A percentile compares a stretch with the other conserved stretches of the same genome.
Evolutionary conservation across 257 asterid species (phyloP).

Genomic region (Verbascum thapsus): DNA sequence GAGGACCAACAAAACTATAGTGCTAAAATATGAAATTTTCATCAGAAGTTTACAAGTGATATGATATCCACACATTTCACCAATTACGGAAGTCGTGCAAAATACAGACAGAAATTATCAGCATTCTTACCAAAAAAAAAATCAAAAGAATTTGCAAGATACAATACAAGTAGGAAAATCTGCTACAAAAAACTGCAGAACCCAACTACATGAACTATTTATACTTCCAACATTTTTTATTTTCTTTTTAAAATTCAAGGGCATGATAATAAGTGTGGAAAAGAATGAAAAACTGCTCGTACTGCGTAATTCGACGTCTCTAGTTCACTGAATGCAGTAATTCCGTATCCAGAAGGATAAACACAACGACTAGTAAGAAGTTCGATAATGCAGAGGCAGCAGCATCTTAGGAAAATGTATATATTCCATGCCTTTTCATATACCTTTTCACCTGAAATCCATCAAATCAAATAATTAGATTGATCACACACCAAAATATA

Average conservation of each 20-base stretch:
- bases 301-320: slow-evolving; percentile 29
- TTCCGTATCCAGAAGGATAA: slow-evolving; percentile 24
- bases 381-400: slow-evolving; percentile 29
- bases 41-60: slow-evolving; percentile 18
- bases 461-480: slow-evolving; percentile 19
- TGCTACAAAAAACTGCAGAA: slow-evolving; percentile 40
- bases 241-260: slow-evolving; percentile 24
- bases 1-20: no score
- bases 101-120: slow-evolving; percentile 24
- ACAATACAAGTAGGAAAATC: slow-evolving; percentile 29
- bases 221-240: slow-evolving; percentile 25
- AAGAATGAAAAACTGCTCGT: slow-evolving; percentile 25
- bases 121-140: slow-evolving; percentile 38
- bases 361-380: slow-evolving; percentile 25
- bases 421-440: slow-evolving; percentile 4
- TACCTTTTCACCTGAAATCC: slow-evolving; percentile 48
- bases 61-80: slow-evolving; percentile 22
- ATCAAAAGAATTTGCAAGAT: slow-evolving; percentile 45
- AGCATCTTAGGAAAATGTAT: background rate
- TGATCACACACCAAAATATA: background rate
- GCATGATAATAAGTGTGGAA: slow-evolving; percentile 13
- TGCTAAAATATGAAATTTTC: background rate
- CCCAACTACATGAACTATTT: slow-evolving; percentile 46
- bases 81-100: slow-evolving; percentile 32
- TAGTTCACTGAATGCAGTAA: slow-evolving; percentile 15